Conservation (phyloP, 75 land plant species). For the Cupressus sempervirens region DNA sequence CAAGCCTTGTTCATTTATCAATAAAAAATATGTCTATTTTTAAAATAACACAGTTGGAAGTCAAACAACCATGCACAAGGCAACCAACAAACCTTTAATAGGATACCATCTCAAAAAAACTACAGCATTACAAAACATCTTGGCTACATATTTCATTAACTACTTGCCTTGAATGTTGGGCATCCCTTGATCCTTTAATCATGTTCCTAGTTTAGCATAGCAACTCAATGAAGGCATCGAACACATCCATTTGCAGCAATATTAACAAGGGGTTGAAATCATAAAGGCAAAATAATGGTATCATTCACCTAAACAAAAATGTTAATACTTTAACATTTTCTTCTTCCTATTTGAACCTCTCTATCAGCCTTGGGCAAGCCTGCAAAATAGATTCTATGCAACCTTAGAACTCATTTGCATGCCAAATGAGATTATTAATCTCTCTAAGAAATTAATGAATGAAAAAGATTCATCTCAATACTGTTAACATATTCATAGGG, state of each 20-base stretch:
- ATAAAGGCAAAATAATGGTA: background rate
- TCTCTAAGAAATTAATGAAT: background rate
- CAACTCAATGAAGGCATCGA: conserved; percentile 92
- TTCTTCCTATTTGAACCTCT: conserved; percentile 93
- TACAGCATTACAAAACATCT: background rate
- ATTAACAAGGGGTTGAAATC: conserved; percentile 6
- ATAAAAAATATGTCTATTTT: background rate
- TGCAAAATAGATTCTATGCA: conserved; percentile 23
- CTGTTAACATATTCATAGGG: background rate
- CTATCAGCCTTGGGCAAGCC: conserved; percentile 98
- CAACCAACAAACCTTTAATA: background rate
- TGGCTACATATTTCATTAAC: background rate
- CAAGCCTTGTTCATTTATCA: background rate
- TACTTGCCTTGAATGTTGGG: conserved; percentile 61
- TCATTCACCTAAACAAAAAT: background rate
- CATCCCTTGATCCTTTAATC: conserved; percentile 66
- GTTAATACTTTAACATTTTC: conserved; percentile 91
- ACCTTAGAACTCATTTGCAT: background rate
- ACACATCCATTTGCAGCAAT: conserved; percentile 83
- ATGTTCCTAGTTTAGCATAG: conserved; percentile 95
- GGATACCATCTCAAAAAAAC: background rate
- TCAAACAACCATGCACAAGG: background rate
- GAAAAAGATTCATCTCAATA: background rate
- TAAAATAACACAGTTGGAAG: background rate
- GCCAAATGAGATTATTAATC: background rate